Evolutionary conservation across 164 flowering plant genomes (phyloP).

Genomic region (Vitis riparia): DNA sequence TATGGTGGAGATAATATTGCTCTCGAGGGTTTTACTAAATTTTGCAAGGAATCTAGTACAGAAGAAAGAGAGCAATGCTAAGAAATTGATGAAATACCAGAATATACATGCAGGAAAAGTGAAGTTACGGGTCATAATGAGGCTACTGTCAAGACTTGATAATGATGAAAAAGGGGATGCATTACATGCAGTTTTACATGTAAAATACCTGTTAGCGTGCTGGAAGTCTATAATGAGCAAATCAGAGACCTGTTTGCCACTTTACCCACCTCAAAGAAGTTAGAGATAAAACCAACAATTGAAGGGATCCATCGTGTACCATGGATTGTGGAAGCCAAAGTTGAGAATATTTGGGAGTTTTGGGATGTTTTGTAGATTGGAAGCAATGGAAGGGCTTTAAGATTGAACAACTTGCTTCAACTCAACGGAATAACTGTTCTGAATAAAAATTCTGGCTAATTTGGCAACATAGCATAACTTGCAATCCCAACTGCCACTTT

Average conservation of each 20-base stretch:
- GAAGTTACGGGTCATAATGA: no score
- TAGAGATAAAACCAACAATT: constrained; percentile 38
- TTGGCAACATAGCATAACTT: no score
- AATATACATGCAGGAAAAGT: no score
- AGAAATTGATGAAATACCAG: no score
- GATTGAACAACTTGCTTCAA: constrained; percentile 39
- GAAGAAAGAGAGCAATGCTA: no score
- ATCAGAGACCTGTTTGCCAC: constrained; percentile 23
- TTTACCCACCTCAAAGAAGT: constrained; percentile 56
- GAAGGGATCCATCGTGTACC: constrained; percentile 44
- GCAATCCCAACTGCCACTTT: no score
- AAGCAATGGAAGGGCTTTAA: constrained; percentile 34
- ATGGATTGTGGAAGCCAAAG: constrained; percentile 36
- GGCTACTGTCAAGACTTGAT: constrained; percentile 43
- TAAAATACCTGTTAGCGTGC: constrained; percentile 74
- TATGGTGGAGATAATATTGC: no score
- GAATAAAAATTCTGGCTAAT: no score
- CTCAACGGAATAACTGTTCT: not conserved
- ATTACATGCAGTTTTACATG: constrained; percentile 44
- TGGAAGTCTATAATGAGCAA: constrained; percentile 81
- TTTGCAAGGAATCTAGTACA: no score
- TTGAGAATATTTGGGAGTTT: constrained; percentile 27
- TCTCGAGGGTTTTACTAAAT: no score
- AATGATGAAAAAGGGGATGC: constrained; percentile 49
- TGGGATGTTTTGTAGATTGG: constrained; percentile 38